Percentiles rank a stretch among this genome's conserved stretches.
phyloP scores from a whole-genome alignment of 2,329 filamentous ascomycete genomes.

The Alternaria sp. region DNA sequence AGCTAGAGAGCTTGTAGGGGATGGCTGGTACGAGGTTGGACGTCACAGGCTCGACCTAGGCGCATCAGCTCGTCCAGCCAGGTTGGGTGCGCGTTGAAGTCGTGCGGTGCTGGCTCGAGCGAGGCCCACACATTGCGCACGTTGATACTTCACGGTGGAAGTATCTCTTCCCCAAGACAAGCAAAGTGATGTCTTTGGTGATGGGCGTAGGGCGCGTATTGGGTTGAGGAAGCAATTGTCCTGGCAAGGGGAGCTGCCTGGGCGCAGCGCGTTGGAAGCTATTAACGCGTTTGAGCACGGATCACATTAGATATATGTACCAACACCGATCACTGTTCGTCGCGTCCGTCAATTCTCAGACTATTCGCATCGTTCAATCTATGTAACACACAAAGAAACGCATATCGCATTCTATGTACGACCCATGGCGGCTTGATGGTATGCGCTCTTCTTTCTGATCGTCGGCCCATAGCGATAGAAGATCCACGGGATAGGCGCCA shows the following conservation, averaged over 20 bases:
- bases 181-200: background rate
- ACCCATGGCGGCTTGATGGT: background rate
- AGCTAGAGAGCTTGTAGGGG: background rate
- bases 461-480: conserved; percentile 3
- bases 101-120: background rate
- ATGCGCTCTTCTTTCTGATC: background rate
- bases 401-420: background rate
- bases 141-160: background rate
- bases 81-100: background rate
- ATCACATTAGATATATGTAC: background rate
- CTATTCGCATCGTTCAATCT: background rate
- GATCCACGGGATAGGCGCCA: conserved; percentile 1
- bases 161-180: background rate
- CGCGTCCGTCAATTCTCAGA: background rate
- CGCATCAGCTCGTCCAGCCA: background rate
- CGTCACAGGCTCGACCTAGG: background rate
- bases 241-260: background rate
- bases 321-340: background rate
- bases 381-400: background rate
- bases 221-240: background rate
- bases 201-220: background rate
- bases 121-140: background rate
- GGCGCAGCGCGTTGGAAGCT: background rate
- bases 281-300: background rate
- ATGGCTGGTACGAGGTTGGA: background rate